These are phyloP conservation scores for Botrytis galanthina DNA, from an alignment of 2,329 filamentous ascomycete genomes.

Conservation along the genomic window DNA sequence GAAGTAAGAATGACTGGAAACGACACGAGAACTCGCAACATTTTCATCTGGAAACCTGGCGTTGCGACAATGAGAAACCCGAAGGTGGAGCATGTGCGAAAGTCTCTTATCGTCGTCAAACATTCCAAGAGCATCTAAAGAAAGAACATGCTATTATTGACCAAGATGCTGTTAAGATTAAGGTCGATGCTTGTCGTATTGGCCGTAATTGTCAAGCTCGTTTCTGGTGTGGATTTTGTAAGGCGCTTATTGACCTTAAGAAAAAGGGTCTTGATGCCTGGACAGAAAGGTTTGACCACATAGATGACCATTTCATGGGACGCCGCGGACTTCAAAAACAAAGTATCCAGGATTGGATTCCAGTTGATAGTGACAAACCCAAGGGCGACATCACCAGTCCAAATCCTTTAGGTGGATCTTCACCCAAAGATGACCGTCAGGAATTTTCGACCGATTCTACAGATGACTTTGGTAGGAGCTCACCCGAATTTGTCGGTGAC, in stretches of 20 bases:
- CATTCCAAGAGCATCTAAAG: conserved; percentile 61
- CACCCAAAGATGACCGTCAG: neutral
- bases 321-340: conserved; percentile 42
- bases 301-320: conserved; percentile 68
- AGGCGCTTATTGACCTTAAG: conserved; percentile 48
- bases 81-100: conserved; percentile 50
- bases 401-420: conserved; percentile 8
- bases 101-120: conserved; percentile 56
- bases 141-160: conserved; percentile 38
- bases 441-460: conserved; percentile 11
- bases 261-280: conserved; percentile 53
- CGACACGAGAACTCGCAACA: conserved; percentile 84
- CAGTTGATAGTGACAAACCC: conserved; percentile 31
- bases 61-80: conserved; percentile 53
- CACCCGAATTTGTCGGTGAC: conserved; percentile 13
- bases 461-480: conserved; percentile 11
- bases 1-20: conserved; percentile 95
- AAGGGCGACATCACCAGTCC: conserved; percentile 23
- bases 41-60: conserved; percentile 68
- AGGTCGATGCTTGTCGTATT: conserved; percentile 55
- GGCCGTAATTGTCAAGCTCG: conserved; percentile 61
- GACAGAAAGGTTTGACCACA: conserved; percentile 68
- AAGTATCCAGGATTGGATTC: conserved; percentile 56
- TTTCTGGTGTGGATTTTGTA: conserved; percentile 91
- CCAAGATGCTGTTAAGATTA: conserved; percentile 39